These are phyloP conservation scores for Huntiella decipiens DNA, from an alignment of 2,329 filamentous ascomycete species.

Conservation along the genomic window DNA sequence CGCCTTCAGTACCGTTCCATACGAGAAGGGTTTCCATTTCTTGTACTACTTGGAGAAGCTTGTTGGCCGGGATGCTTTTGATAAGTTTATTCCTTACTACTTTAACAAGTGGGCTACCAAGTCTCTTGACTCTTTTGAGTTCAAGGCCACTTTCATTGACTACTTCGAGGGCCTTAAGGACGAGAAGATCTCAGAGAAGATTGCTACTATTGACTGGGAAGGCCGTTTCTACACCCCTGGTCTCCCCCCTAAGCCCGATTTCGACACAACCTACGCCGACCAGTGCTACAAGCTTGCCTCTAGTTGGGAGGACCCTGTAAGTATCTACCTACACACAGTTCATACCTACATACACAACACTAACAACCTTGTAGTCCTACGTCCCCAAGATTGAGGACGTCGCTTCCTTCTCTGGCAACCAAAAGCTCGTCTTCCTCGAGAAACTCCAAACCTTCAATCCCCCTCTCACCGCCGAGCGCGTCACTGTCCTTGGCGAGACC, in stretches of 20 bases:
- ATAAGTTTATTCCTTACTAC: slow-evolving; percentile 91
- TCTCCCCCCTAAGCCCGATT: slow-evolving; percentile 73
- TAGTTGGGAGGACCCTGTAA: slow-evolving; percentile 52
- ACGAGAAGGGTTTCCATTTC: slow-evolving; percentile 94
- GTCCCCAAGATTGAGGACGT: slow-evolving; percentile 51
- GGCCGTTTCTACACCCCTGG: slow-evolving; percentile 76
- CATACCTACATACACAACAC: not conserved
- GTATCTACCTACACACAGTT: slow-evolving; percentile 17
- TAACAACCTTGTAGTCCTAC: slow-evolving; percentile 26
- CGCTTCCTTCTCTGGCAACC: slow-evolving; percentile 59
- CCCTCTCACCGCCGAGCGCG: slow-evolving; percentile 43
- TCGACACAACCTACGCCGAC: slow-evolving; percentile 75
- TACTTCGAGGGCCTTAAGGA: slow-evolving; percentile 59
- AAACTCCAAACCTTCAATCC: slow-evolving; percentile 48
- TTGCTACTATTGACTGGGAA: slow-evolving; percentile 72
- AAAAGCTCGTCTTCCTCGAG: slow-evolving; percentile 81
- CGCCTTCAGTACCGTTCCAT: slow-evolving; percentile 79
- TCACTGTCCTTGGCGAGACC: slow-evolving; percentile 50
- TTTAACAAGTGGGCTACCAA: slow-evolving; percentile 71
- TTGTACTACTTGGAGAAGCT: slow-evolving; percentile 78
- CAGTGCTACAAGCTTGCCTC: slow-evolving; percentile 65
- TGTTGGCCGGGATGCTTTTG: slow-evolving; percentile 69
- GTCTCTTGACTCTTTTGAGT: slow-evolving; percentile 84
- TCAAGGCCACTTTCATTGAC: slow-evolving; percentile 69
- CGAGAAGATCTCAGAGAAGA: slow-evolving; percentile 39